phyloP scores from a whole-genome alignment of 345 rosid genomes.

The Trapa bicornis region DNA sequence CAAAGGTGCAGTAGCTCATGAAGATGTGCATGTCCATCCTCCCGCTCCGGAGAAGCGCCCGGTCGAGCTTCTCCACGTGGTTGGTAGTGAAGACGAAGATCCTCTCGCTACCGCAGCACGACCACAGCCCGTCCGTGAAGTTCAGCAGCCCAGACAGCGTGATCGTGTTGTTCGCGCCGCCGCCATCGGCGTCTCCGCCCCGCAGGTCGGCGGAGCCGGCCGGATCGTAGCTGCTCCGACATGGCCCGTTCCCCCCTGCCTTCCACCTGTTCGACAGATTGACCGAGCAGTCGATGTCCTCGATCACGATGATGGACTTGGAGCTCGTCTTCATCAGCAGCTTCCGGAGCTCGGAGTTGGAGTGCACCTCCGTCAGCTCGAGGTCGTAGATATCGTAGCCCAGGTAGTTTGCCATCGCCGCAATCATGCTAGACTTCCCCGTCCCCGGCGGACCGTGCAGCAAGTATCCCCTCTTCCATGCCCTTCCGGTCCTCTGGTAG shows the following conservation, averaged over 20 bases:
- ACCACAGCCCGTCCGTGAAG: slow-evolving; percentile 95
- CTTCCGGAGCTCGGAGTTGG: slow-evolving; percentile 75
- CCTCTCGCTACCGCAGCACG: slow-evolving; percentile 94
- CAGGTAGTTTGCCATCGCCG: slow-evolving; percentile 89
- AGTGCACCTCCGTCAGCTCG: slow-evolving; percentile 87
- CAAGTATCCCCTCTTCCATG: slow-evolving; percentile 89
- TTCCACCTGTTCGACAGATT: slow-evolving; percentile 57
- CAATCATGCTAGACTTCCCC: slow-evolving; percentile 94
- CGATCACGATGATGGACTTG: slow-evolving; percentile 81
- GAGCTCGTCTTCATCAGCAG: slow-evolving; percentile 83
- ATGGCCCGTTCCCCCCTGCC: not conserved
- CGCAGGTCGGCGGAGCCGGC: slow-evolving; percentile 22
- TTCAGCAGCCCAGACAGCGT: slow-evolving; percentile 85
- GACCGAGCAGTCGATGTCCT: slow-evolving; percentile 85
- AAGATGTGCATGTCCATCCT: slow-evolving; percentile 93
- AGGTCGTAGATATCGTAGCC: slow-evolving; percentile 91
- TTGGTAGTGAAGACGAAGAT: slow-evolving; percentile 91
- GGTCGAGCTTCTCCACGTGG: slow-evolving; percentile 82
- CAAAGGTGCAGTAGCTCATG: slow-evolving; percentile 70
- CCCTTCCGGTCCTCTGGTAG: slow-evolving; percentile 82
- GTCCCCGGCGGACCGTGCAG: slow-evolving; percentile 94
- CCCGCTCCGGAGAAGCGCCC: slow-evolving; percentile 83
- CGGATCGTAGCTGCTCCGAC: slow-evolving; percentile 26
- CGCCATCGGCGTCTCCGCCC: slow-evolving; percentile 31
- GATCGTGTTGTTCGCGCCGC: slow-evolving; percentile 32